phyloP scores from a whole-genome alignment of 2,329 filamentous ascomycete species.

The Fusarium odoratissimum region DNA sequence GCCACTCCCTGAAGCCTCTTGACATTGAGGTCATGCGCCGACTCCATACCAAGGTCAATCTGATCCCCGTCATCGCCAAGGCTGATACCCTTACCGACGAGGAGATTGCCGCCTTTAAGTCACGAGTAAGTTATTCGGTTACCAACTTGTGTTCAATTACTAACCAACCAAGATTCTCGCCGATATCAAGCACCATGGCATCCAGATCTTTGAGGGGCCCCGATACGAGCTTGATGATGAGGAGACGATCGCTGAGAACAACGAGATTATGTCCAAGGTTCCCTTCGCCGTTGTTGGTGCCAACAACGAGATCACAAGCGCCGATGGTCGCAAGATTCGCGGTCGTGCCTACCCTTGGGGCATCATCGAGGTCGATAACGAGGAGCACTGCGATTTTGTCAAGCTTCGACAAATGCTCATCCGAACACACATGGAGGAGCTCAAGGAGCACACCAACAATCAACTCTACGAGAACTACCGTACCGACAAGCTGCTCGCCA shows the following conservation, averaged over 20 bases:
- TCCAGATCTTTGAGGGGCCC: conserved; percentile 98
- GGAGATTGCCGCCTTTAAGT: conserved; percentile 94
- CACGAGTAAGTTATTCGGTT: conserved; percentile 77
- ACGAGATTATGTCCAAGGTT: conserved; percentile 99
- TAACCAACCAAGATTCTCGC: conserved; percentile 79
- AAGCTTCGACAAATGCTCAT: conserved; percentile 99
- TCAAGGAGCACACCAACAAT: conserved; percentile 99
- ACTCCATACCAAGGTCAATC: conserved; percentile 99
- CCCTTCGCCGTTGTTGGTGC: conserved; percentile 98
- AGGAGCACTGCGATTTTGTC: conserved; percentile 99
- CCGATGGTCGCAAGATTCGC: conserved; percentile 94
- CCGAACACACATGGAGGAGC: conserved; percentile 99
- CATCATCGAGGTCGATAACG: conserved; percentile 98
- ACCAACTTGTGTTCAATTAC: neutral
- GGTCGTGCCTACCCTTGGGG: conserved; percentile 98
- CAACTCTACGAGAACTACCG: conserved; percentile 99
- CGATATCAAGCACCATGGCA: conserved; percentile 96
- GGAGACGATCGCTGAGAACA: conserved; percentile 99
- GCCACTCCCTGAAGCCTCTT: conserved; percentile 96
- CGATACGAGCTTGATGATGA: conserved; percentile 99
- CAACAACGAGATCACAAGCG: conserved; percentile 90
- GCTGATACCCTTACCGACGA: conserved; percentile 97
- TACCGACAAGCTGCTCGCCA: conserved; percentile 97
- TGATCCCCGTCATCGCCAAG: conserved; percentile 99
- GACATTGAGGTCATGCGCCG: conserved; percentile 99